Evolutionary conservation across 352 stramenopile species (phyloP).

Genomic region (Globisporangium carolinianum): DNA sequence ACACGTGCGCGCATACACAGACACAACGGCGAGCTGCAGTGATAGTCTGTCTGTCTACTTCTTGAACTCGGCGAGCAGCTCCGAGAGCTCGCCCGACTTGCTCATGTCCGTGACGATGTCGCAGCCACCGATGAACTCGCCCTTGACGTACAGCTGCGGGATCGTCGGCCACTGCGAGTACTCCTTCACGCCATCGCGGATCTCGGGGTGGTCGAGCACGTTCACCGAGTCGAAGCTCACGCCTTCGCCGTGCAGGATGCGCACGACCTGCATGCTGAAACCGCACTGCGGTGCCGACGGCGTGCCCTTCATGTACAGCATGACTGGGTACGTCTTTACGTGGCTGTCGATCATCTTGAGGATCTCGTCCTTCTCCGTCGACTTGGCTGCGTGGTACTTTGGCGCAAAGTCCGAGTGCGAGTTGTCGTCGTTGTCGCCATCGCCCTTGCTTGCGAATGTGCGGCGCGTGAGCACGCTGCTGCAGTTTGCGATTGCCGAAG

Average conservation of each 20-base stretch:
- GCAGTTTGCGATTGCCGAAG: neutral
- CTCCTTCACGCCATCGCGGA: constrained; percentile 98
- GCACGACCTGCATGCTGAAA: constrained; percentile 96
- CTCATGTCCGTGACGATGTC: constrained; percentile 97
- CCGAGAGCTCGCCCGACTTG: constrained; percentile 88
- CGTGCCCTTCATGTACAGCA: constrained; percentile 99
- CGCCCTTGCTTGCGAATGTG: constrained; percentile 38
- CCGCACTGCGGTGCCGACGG: constrained; percentile 95
- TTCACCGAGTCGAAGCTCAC: constrained; percentile 97
- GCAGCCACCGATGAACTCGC: constrained; percentile 98
- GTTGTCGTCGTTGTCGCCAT: constrained; percentile 21
- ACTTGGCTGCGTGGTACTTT: constrained; percentile 79
- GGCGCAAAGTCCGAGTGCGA: constrained; percentile 89
- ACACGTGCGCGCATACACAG: too few species aligned
- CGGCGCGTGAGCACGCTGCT: constrained; percentile 11
- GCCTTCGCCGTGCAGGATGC: constrained; percentile 90
- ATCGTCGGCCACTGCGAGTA: constrained; percentile 97
- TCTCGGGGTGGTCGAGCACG: constrained; percentile 97
- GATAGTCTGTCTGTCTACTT: constrained; percentile 23
- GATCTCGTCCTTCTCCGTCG: constrained; percentile 84
- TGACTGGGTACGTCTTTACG: constrained; percentile 90
- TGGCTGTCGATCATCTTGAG: constrained; percentile 88
- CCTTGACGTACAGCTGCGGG: constrained; percentile 98
- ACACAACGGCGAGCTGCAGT: neutral
- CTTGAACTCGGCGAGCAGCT: constrained; percentile 84